These are phyloP conservation scores for Kuraishia piskuri DNA, from an alignment of 805 yeast genomes.

Conservation along the genomic window DNA sequence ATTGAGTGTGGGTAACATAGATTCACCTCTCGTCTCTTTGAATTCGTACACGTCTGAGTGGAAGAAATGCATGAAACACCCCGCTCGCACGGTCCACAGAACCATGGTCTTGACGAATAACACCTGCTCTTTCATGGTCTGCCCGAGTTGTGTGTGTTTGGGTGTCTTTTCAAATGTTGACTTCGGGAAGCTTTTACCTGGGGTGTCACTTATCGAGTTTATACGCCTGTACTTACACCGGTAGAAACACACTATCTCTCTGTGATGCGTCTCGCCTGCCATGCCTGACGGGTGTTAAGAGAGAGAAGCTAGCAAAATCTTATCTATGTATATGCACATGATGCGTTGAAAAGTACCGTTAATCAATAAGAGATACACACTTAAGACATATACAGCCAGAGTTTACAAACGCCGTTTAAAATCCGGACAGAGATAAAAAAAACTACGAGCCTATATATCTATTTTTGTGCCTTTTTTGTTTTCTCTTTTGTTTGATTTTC, in stretches of 20 bases:
- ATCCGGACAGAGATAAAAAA: too few relatives aligned
- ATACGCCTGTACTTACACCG: too few relatives aligned
- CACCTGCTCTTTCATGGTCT: not conserved
- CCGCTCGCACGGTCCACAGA: slow-evolving; percentile 50
- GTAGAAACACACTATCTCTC: too few relatives aligned
- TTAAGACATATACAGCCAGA: too few relatives aligned
- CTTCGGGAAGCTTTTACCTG: too few relatives aligned
- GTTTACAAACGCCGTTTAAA: too few relatives aligned
- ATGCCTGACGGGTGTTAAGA: not conserved
- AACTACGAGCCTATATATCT: not conserved
- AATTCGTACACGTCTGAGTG: slow-evolving; percentile 64
- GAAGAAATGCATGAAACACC: slow-evolving; percentile 58
- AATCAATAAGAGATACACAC: too few relatives aligned
- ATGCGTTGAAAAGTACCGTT: too few relatives aligned
- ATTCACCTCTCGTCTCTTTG: slow-evolving; percentile 82
- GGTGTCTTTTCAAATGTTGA: not conserved
- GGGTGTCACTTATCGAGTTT: too few relatives aligned
- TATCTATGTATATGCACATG: not conserved
- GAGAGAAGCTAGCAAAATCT: not conserved
- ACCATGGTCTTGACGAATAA: slow-evolving; percentile 16
- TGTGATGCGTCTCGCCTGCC: not conserved
- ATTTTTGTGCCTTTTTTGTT: too few relatives aligned
- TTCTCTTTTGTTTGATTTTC: not conserved
- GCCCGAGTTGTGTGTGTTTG: slow-evolving; percentile 1
- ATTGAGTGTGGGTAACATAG: slow-evolving; percentile 88